Percentiles rank a stretch among this genome's conserved stretches.
Evolutionary conservation across 139 green algal species (phyloP).

Genomic region (Chlorella ohadii): DNA sequence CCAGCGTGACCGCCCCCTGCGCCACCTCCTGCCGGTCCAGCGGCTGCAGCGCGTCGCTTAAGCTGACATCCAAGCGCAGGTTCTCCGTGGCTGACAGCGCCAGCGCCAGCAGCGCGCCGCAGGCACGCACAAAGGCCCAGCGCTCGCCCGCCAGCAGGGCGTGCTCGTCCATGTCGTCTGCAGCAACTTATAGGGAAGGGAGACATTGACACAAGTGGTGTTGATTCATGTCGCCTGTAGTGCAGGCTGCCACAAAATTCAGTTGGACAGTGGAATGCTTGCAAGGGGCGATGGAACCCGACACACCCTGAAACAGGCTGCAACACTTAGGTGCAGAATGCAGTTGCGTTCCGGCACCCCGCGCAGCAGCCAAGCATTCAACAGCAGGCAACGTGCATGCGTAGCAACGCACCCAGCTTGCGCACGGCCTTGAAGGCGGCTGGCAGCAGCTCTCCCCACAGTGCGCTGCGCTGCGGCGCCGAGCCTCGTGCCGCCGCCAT

Average conservation of each 20-base stretch:
- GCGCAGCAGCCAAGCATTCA: no score
- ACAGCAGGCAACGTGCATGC: no score
- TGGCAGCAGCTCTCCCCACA: conserved; percentile 27
- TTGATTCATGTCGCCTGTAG: conserved; percentile 18
- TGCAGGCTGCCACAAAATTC: no score
- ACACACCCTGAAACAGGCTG: no score
- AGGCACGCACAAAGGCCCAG: conserved; percentile 12
- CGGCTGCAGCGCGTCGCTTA: conserved; percentile 20
- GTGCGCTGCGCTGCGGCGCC: conserved; percentile 1
- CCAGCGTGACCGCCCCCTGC: conserved; percentile 24
- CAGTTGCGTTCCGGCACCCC: no score
- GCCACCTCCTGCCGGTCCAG: conserved; percentile 21
- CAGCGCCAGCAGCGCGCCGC: conserved; percentile 19
- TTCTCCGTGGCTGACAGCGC: conserved; percentile 20
- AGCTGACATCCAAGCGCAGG: conserved; percentile 15
- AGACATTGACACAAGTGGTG: no score
- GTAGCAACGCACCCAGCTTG: conserved; percentile 20
- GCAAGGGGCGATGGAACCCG: no score
- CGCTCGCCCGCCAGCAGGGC: conserved; percentile 10
- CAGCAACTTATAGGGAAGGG: no score
- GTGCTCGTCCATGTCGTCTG: conserved; percentile 28
- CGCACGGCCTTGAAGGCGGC: conserved; percentile 18
- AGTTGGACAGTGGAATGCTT: no score
- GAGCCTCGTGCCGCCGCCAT: neutral
- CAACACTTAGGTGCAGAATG: no score